Evolutionary conservation across 305 asterid species (phyloP).

Genomic region (Fraxinus floribunda): DNA sequence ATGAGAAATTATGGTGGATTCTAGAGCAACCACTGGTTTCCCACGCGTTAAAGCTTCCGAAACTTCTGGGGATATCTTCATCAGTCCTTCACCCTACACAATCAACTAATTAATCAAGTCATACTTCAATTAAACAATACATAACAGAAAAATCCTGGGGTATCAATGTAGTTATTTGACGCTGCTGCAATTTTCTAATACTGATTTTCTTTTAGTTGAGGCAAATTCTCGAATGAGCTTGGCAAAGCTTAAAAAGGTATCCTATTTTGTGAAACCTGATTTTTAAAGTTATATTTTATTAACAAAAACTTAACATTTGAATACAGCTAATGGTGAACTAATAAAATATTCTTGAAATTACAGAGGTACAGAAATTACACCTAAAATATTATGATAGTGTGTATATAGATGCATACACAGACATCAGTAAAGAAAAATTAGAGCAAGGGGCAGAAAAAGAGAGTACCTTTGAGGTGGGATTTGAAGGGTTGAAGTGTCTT

Average conservation of each 20-base stretch:
- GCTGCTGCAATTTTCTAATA: not conserved
- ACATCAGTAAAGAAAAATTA: not conserved
- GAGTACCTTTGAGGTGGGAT: constrained; percentile 37
- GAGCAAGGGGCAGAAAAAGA: not conserved
- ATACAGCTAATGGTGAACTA: not conserved
- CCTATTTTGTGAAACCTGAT: not conserved
- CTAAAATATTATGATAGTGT: not conserved
- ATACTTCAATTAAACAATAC: not conserved
- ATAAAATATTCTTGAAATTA: not conserved
- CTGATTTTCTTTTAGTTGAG: not conserved
- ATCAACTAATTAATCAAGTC: not conserved
- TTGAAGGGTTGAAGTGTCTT: constrained; percentile 44
- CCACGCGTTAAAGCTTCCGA: constrained; percentile 73
- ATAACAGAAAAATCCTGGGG: not conserved
- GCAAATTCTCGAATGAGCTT: not conserved
- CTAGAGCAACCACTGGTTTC: constrained; percentile 86
- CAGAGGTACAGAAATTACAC: not conserved
- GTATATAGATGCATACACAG: not conserved
- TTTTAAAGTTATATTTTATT: not conserved
- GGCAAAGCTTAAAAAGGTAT: not conserved
- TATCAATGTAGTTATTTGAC: not conserved
- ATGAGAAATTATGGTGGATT: constrained; percentile 87
- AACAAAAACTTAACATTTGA: not conserved
- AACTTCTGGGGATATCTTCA: constrained; percentile 71
- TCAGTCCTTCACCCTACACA: constrained; percentile 38